These are phyloP conservation scores for Ambrosia artemisiifolia DNA, from an alignment of 129 eudicot genomes.

Conservation along the genomic window DNA sequence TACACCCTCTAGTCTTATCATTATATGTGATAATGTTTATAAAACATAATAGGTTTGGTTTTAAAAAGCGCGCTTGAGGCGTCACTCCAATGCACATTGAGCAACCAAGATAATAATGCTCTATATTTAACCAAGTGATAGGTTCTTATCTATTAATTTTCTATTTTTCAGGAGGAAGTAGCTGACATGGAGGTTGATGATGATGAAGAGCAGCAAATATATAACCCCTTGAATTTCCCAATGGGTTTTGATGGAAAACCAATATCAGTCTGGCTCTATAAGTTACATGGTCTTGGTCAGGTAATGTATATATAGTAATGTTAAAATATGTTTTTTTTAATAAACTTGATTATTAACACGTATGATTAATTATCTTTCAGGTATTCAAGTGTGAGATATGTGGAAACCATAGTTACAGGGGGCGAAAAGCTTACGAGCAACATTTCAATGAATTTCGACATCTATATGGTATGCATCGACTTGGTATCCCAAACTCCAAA, in stretches of 20 bases:
- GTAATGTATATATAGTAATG: background rate
- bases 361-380: slow-evolving; percentile 32
- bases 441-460: slow-evolving; percentile 98
- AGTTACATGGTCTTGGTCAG: slow-evolving; percentile 78
- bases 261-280: slow-evolving; percentile 94
- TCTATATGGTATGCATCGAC: slow-evolving; percentile 97
- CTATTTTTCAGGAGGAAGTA: slow-evolving; percentile 61
- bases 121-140: background rate
- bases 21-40: background rate
- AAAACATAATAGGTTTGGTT: background rate
- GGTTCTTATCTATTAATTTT: slow-evolving; percentile 1
- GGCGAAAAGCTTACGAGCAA: slow-evolving; percentile 93
- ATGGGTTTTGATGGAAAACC: slow-evolving; percentile 99
- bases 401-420: slow-evolving; percentile 95
- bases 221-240: slow-evolving; percentile 91
- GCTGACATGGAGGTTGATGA: slow-evolving; percentile 94
- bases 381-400: slow-evolving; percentile 97
- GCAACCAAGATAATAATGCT: too few relatives aligned
- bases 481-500: slow-evolving; percentile 97
- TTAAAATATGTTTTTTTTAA: background rate
- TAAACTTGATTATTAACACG: background rate
- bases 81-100: too few relatives aligned
- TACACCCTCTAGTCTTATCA: too few relatives aligned
- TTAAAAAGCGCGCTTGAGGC: too few relatives aligned
- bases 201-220: slow-evolving; percentile 83